These are phyloP conservation scores for Tylopilus rubrobrunneus DNA, from an alignment of 768 basidiomycete genomes.

Conservation along the genomic window DNA sequence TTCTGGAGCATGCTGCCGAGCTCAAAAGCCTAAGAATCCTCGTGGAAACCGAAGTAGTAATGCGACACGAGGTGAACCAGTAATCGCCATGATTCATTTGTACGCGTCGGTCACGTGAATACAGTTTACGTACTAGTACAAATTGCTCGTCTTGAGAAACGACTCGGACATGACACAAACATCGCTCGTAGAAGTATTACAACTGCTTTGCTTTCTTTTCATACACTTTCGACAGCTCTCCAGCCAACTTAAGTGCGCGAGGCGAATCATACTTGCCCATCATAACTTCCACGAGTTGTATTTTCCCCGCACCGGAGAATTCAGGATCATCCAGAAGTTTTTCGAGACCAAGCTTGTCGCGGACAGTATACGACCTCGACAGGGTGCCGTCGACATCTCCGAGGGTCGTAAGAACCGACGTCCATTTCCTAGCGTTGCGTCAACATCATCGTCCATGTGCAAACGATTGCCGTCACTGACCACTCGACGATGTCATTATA, in stretches of 20 bases:
- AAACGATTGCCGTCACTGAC: slow-evolving; percentile 26
- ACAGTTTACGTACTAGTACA: background rate
- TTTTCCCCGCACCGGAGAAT: slow-evolving; percentile 62
- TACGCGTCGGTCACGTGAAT: background rate
- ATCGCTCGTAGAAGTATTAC: slow-evolving; percentile 6
- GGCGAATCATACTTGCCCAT: slow-evolving; percentile 78
- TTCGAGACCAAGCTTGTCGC: slow-evolving; percentile 63
- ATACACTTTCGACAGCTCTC: slow-evolving; percentile 29
- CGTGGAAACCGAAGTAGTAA: too few species aligned
- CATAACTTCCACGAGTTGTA: slow-evolving; percentile 77
- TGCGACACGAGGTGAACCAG: too few species aligned
- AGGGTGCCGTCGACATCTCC: slow-evolving; percentile 46
- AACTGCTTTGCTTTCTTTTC: slow-evolving; percentile 18
- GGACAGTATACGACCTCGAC: slow-evolving; percentile 62
- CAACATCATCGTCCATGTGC: background rate
- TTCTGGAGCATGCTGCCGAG: slow-evolving; percentile 12
- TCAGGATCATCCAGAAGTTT: slow-evolving; percentile 56
- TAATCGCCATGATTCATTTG: background rate
- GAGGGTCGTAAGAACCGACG: slow-evolving; percentile 55
- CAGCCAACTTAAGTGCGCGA: slow-evolving; percentile 50
- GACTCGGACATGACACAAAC: background rate
- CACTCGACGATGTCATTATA: slow-evolving; percentile 88
- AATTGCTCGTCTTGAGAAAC: background rate
- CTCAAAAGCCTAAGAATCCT: too few species aligned
- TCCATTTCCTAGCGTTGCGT: slow-evolving; percentile 50